These are phyloP conservation scores for Pelargonium fulgidum DNA, from an alignment of 441 rosid genomes.

Conservation along the genomic window DNA sequence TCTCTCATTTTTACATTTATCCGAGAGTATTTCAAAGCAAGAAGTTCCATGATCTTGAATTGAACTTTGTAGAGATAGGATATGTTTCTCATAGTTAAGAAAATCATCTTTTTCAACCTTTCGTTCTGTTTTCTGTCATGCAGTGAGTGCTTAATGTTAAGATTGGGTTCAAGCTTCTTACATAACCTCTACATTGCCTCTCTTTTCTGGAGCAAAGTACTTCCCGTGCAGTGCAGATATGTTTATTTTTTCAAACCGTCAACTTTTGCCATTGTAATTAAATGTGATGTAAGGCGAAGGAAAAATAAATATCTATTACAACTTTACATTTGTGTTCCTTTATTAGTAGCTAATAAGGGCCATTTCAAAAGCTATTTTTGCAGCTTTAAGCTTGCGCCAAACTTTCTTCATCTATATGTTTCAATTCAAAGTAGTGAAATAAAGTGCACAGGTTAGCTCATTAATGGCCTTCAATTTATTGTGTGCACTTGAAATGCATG, in stretches of 20 bases:
- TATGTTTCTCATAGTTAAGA: not conserved
- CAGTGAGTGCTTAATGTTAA: not conserved
- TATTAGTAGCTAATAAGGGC: too few species aligned
- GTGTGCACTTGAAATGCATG: too few species aligned
- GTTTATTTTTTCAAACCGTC: not conserved
- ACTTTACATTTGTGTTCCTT: too few species aligned
- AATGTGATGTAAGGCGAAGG: too few species aligned
- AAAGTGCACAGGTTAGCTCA: not conserved
- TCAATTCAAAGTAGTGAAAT: not conserved
- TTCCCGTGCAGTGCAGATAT: not conserved
- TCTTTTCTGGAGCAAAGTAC: not conserved
- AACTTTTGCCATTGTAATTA: too few species aligned
- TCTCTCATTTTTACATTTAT: not conserved
- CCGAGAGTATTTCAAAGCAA: too few species aligned
- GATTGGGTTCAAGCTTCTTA: not conserved
- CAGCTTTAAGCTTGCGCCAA: not conserved
- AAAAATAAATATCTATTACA: too few species aligned
- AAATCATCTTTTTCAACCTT: not conserved
- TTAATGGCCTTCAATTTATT: too few species aligned
- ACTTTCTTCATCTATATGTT: not conserved
- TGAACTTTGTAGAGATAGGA: not conserved
- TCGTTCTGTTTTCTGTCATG: not conserved
- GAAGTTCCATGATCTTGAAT: not conserved
- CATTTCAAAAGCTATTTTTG: too few species aligned
- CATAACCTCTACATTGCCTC: conserved; percentile 1